Evolutionary conservation across 2,329 filamentous ascomycete genomes (phyloP), one percentile per base, ranked within the genome.

Genomic region (Tolypocladium endophyticum): DNA sequence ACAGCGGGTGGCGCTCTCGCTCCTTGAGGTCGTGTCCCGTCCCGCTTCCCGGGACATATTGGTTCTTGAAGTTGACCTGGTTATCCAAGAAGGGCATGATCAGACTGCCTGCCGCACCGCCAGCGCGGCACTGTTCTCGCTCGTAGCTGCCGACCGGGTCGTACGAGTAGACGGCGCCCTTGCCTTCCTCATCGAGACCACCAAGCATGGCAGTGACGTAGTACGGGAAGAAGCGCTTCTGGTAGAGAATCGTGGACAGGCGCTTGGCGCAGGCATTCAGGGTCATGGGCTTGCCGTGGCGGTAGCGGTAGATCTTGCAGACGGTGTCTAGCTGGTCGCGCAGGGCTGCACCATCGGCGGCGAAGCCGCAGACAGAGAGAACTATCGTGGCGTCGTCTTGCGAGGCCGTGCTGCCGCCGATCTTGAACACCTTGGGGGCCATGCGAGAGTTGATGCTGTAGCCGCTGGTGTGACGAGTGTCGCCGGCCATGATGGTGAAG

Each of bases 51-150:
- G 93, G 92, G 59, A 94, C 82, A 73, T 96, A 96, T 80, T 97
- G 93, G 75, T 99, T 99, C 84, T 97, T 99, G 82, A 93, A 93
- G 79, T 97, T 97, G 80, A 99, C 94, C 78, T 99, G 95, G 75
- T 99, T 99, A 76, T 99, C 94, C 71, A 99, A 78, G 82, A 99
- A 99, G 1, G 94, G 94, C 90, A 97, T 99, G 77, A 99, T 99
- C 75, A 99, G 79, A 70, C 90, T 94, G 58, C 91, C 88, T 25
- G 92, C 92, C 18, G 94, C 92, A 68, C 94, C 94, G 50, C 90
- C 94, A 41, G 94, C 92, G 65, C 93, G 87, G 79, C 92, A 97
- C 78, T 96, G 90, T 78, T 99, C 94, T 65, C 94, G 82, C 81
- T 99, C 94, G 77, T 97, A 99, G 73, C 90, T 96, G 67, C 94